phyloP scores from a whole-genome alignment of 192 early-diverging fungal species.

The Mortierella alpina region DNA sequence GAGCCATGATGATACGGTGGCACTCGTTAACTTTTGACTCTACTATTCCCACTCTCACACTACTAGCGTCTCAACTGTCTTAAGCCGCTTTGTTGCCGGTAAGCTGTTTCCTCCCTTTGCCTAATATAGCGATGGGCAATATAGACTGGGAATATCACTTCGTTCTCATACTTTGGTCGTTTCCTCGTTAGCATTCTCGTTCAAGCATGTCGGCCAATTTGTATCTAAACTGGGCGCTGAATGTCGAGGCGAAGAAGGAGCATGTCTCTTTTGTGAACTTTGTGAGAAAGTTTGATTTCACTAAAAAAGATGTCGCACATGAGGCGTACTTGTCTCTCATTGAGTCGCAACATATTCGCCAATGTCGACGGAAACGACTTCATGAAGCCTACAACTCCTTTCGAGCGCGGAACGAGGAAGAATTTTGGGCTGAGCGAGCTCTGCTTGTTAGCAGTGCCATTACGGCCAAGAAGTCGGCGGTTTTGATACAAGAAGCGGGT shows the following conservation, averaged over 20 bases:
- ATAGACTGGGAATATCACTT: slow-evolving; percentile 1
- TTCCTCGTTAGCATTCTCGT: slow-evolving; percentile 12
- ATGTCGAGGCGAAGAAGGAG: slow-evolving; percentile 22
- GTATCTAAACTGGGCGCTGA: slow-evolving; percentile 17
- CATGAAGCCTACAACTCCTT: slow-evolving; percentile 13
- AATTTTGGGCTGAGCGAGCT: slow-evolving; percentile 12
- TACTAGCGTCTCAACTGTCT: slow-evolving; percentile 6
- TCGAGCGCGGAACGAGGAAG: slow-evolving; percentile 14
- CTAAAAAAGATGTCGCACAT: slow-evolving; percentile 18
- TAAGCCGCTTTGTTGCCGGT: slow-evolving; percentile 2
- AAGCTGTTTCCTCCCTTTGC: slow-evolving; percentile 6
- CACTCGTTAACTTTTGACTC: slow-evolving; percentile 16
- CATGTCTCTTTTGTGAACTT: slow-evolving; percentile 31
- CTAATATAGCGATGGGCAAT: slow-evolving; percentile 9
- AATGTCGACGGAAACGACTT: slow-evolving; percentile 24
- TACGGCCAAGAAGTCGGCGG: slow-evolving; percentile 18
- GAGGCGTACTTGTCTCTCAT: slow-evolving; percentile 30
- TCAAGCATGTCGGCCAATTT: slow-evolving; percentile 12
- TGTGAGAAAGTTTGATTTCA: slow-evolving; percentile 24
- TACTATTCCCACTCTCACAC: slow-evolving; percentile 4
- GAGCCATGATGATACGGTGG: slow-evolving; percentile 4
- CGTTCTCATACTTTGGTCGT: slow-evolving; percentile 8
- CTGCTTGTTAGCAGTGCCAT: slow-evolving; percentile 30
- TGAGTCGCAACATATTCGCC: slow-evolving; percentile 14
- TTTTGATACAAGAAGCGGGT: slow-evolving; percentile 17